Evolutionary conservation across 345 rosid species (phyloP), one percentile per base, ranked within the genome.

Genomic region (Citrus trifoliata): DNA sequence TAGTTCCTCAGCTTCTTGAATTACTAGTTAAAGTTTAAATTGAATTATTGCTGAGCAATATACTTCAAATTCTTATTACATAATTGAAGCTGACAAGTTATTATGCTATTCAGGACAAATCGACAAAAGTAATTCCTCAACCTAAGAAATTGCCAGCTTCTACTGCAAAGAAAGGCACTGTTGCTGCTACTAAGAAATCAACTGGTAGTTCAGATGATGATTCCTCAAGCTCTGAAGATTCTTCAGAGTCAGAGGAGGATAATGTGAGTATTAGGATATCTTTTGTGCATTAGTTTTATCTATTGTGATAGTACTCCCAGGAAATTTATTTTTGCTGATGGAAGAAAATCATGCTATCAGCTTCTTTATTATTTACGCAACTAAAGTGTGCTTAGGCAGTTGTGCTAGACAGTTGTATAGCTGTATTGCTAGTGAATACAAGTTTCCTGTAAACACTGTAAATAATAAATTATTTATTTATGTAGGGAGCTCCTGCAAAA

Each of bases 71-170:
- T 72, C 18, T 12, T 46, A 10, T 72, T 33, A 5, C 2, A 51
- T 21, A 13, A 55, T 22, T 56, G 8, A 33, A 25, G 59, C 16
- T 71, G 21, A 46, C 37, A 16, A 10, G 24, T 78, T 27, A 28
- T 27, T 10, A n/a, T 48, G 53, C 51, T 76, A 33, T 77, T 59
- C 80, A 85, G 88, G 80, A 83, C 19, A 79, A 81, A 60, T n/a
- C 79, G 24, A 42, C 79, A 9, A 79, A 87, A 77, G 66, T 35
- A 42, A 71, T 78, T 67, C 3, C 70, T 22, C 81, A 85, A 65
- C 58, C 75, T 7, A 83, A 74, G 74, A 77, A 80, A 67, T 42
- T 68, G 75, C 78, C 64, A 56, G 73, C n/a, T 27, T 32, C 67
- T 27, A 68, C 5, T 30, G 69, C 66, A 2, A 81, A 81, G 76